phyloP scores from a whole-genome alignment of 140 eudicot genomes.

The Stevia rebaudiana region DNA sequence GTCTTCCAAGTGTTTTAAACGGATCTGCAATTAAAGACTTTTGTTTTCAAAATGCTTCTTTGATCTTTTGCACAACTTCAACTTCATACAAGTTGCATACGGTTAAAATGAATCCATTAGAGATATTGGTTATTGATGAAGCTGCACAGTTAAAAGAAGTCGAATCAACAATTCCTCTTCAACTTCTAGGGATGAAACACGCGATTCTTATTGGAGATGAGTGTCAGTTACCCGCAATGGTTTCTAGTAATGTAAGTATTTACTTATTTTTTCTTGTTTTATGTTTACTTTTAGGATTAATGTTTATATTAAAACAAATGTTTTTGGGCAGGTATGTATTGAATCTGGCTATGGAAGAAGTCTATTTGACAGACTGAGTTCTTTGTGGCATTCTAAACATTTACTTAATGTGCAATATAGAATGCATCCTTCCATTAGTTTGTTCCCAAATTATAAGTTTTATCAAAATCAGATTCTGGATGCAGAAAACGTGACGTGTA shows the following conservation, averaged over 20 bases:
- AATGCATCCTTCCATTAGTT: slow-evolving; percentile 73
- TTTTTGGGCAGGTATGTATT: slow-evolving; percentile 35
- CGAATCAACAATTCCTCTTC: slow-evolving; percentile 55
- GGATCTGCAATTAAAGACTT: slow-evolving; percentile 9
- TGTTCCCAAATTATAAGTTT: slow-evolving; percentile 51
- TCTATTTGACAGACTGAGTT: slow-evolving; percentile 49
- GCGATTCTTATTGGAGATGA: slow-evolving; percentile 74
- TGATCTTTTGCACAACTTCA: slow-evolving; percentile 55
- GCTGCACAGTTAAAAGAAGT: slow-evolving; percentile 77
- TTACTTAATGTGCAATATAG: slow-evolving; percentile 63
- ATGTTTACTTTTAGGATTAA: not conserved
- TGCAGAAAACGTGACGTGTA: slow-evolving; percentile 37
- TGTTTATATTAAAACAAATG: not conserved
- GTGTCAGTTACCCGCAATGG: slow-evolving; percentile 57
- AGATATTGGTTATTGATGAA: slow-evolving; percentile 62
- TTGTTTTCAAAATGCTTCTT: slow-evolving; percentile 40
- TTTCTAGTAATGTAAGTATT: slow-evolving; percentile 47
- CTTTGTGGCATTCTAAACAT: slow-evolving; percentile 50
- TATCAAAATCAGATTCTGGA: slow-evolving; percentile 47
- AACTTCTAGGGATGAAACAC: slow-evolving; percentile 44
- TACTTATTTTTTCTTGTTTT: not conserved
- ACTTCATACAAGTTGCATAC: slow-evolving; percentile 37
- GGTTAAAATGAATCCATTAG: slow-evolving; percentile 23
- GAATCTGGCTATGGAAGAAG: slow-evolving; percentile 65
- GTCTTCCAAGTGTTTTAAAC: slow-evolving; percentile 24